These are phyloP conservation scores for Poronia punctata DNA, from an alignment of 495 filamentous ascomycete genomes.

Conservation along the genomic window DNA sequence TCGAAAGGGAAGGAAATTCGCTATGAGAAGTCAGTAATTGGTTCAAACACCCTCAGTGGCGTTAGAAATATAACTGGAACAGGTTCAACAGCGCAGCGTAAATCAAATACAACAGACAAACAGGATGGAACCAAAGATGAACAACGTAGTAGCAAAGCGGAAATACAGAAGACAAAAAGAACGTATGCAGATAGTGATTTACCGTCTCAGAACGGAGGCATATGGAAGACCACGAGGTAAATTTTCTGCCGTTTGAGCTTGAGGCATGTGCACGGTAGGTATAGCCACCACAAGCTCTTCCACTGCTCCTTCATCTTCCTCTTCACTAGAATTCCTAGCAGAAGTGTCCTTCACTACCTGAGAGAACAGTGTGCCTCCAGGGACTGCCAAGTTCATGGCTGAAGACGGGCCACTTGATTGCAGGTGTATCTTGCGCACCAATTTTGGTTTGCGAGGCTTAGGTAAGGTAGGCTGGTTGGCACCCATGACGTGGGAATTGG, in stretches of 20 bases:
- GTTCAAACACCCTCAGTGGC: too few relatives aligned
- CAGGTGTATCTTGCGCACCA: slow-evolving; percentile 8
- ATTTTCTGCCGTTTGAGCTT: background rate
- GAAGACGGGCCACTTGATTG: slow-evolving; percentile 6
- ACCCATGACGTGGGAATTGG: background rate
- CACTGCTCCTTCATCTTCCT: too few relatives aligned
- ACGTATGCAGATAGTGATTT: background rate
- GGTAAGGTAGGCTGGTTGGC: background rate
- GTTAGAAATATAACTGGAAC: too few relatives aligned
- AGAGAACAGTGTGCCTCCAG: background rate
- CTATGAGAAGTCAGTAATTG: slow-evolving; percentile 36
- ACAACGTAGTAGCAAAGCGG: background rate
- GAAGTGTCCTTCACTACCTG: background rate
- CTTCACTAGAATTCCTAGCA: background rate
- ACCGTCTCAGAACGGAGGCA: slow-evolving; percentile 8
- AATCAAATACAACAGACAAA: too few relatives aligned
- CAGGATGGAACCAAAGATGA: too few relatives aligned
- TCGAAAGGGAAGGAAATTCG: slow-evolving; percentile 79
- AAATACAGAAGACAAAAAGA: background rate
- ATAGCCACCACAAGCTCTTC: too few relatives aligned
- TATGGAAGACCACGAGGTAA: slow-evolving; percentile 7
- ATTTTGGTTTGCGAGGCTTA: slow-evolving; percentile 11
- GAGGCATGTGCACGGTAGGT: background rate
- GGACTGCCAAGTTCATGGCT: background rate
- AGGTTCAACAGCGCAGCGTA: too few relatives aligned